Conservation (phyloP, 208 protist species). For the Trypanosoma theileri region DNA sequence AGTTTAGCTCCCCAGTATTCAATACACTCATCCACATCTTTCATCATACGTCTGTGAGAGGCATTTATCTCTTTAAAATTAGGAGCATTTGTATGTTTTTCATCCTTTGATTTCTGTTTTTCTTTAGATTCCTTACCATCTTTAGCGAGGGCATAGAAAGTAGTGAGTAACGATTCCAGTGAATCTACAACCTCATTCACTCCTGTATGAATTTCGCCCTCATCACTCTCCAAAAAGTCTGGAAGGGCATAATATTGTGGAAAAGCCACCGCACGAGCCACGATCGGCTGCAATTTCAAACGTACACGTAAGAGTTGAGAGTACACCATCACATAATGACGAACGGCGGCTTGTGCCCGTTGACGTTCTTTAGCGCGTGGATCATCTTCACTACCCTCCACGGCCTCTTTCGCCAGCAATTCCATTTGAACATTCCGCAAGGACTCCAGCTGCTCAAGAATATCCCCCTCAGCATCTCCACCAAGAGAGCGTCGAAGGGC, state of each 20-base stretch:
- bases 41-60: conserved; percentile 48
- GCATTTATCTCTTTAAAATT: conserved; percentile 28
- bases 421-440: conserved; percentile 40
- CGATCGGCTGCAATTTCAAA: conserved; percentile 68
- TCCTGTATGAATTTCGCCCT: conserved; percentile 12
- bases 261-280: conserved; percentile 56
- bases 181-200: conserved; percentile 10
- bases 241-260: conserved; percentile 81
- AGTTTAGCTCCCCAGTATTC: conserved; percentile 80
- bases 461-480: conserved; percentile 33
- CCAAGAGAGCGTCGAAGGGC: not conserved
- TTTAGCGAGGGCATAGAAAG: conserved; percentile 22
- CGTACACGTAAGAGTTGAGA: conserved; percentile 70
- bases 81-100: conserved; percentile 1
- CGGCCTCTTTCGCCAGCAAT: conserved; percentile 26
- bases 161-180: conserved; percentile 17
- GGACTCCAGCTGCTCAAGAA: conserved; percentile 47
- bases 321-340: conserved; percentile 72
- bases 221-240: conserved; percentile 38
- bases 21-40: conserved; percentile 47
- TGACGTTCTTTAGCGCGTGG: conserved; percentile 24
- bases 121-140: conserved; percentile 8
- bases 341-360: conserved; percentile 40
- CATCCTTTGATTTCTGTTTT: not conserved
- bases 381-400: conserved; percentile 19